Percentiles rank a stretch among this genome's conserved stretches.
phyloP scores from a whole-genome alignment of 2,329 filamentous ascomycete species.

The Pseudogymnoascus sp. region DNA sequence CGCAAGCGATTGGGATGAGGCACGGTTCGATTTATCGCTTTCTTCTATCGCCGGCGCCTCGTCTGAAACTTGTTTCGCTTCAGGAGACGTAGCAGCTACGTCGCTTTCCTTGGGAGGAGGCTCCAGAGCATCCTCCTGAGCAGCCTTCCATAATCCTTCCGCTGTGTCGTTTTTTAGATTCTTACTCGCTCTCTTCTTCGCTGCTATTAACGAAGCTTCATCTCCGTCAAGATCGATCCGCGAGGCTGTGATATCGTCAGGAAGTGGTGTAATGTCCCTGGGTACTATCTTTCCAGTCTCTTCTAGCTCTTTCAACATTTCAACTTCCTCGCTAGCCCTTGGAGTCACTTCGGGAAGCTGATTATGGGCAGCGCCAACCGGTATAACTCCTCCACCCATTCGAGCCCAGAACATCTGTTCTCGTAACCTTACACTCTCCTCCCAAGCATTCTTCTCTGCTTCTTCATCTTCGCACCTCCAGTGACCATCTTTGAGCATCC shows the following conservation, averaged over 20 bases:
- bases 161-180: constrained; percentile 14
- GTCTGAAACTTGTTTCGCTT: background rate
- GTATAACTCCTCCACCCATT: constrained; percentile 85
- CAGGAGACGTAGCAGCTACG: background rate
- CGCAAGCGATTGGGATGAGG: constrained; percentile 20
- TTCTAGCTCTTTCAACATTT: constrained; percentile 27
- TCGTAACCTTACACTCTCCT: constrained; percentile 81
- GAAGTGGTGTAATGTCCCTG: constrained; percentile 26
- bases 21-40: constrained; percentile 22
- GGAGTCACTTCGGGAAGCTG: constrained; percentile 23
- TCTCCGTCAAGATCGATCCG: background rate
- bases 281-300: constrained; percentile 28
- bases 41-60: constrained; percentile 13
- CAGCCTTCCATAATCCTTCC: constrained; percentile 16
- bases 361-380: constrained; percentile 32
- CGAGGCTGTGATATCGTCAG: constrained; percentile 13
- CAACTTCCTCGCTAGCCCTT: constrained; percentile 25
- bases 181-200: constrained; percentile 2
- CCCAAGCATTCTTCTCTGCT: constrained; percentile 84
- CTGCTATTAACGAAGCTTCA: background rate
- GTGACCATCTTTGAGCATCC: constrained; percentile 87
- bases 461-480: constrained; percentile 80
- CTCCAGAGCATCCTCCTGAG: constrained; percentile 18
- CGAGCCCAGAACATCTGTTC: constrained; percentile 98
- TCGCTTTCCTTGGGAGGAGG: constrained; percentile 12